phyloP scores from a whole-genome alignment of 495 filamentous ascomycete species.

The Daldinia decipiens region DNA sequence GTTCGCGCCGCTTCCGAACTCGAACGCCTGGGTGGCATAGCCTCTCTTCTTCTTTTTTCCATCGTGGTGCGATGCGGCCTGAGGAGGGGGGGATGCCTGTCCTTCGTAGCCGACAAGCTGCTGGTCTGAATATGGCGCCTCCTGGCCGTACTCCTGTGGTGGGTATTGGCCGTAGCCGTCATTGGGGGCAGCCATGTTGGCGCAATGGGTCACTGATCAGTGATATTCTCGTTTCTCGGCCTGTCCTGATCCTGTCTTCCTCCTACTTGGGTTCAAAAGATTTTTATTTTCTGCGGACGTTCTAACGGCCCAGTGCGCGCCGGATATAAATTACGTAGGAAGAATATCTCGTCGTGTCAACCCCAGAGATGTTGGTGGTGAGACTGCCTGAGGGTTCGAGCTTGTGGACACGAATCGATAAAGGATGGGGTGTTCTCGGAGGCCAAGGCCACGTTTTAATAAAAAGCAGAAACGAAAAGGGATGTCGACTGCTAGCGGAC shows the following conservation, averaged over 20 bases:
- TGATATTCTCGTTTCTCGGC: slow-evolving; percentile 16
- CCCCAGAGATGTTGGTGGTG: slow-evolving; percentile 12
- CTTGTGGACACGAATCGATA: slow-evolving; percentile 41
- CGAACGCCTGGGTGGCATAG: slow-evolving; percentile 94
- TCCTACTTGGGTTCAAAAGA: slow-evolving; percentile 6
- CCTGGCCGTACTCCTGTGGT: slow-evolving; percentile 70
- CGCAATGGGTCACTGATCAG: slow-evolving; percentile 32
- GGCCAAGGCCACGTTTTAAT: slow-evolving; percentile 46
- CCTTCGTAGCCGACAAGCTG: slow-evolving; percentile 51
- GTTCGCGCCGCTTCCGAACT: slow-evolving; percentile 91
- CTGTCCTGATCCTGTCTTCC: slow-evolving; percentile 17
- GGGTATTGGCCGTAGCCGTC: slow-evolving; percentile 68
- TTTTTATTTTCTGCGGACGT: slow-evolving; percentile 1
- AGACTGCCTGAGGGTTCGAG: slow-evolving; percentile 6
- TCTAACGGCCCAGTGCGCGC: slow-evolving; percentile 11
- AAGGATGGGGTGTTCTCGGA: slow-evolving; percentile 21
- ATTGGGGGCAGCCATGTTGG: slow-evolving; percentile 65
- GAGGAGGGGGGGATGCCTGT: slow-evolving; percentile 53
- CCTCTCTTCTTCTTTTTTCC: slow-evolving; percentile 84
- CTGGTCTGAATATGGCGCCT: slow-evolving; percentile 53
- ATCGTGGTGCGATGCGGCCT: slow-evolving; percentile 56
- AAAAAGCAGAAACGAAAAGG: slow-evolving; percentile 18
- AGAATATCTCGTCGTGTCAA: slow-evolving; percentile 8
- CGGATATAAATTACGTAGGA: slow-evolving; percentile 5
- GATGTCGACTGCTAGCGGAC: slow-evolving; percentile 12